Base-by-base conservation (phyloP, 495 filamentous ascomycete species). In the Ramalina peruviana region DNA sequence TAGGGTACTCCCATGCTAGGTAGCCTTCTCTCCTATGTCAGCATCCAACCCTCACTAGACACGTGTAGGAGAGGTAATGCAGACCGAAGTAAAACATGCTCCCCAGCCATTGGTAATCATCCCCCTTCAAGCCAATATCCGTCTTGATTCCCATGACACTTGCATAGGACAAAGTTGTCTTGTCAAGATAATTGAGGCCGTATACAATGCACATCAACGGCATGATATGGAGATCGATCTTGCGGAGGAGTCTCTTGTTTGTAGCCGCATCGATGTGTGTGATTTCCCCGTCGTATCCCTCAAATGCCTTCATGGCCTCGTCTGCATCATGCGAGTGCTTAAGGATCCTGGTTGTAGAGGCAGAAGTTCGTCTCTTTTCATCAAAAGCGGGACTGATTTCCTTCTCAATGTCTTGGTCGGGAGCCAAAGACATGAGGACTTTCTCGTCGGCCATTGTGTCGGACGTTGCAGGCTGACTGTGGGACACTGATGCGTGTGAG, bases 111-210 rank as follows among this genome's bases (percentile, higher is more conserved):
- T 75, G 71, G 52, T 77, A 72, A 46, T 73, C 55, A 51, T 70
- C 64, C 6, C 58, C 59, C 7, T 53, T 48, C 6, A 75, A 63
- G 36, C 67, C 43, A 23, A 76, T 58, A 45, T 75, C 73, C 23
- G 60, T 68, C 55, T 71, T 71, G 21, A 83, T 66, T 0, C 78
- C 78, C 76, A 82, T 80, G 20, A 83, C 55, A 51, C 70, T 76
- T 9, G 78, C 77, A 54, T 82, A 81, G 0, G 77, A 80, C 2
- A 83, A 57, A 1, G 78, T 81, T 0, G 75, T 81, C 60, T 82
- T 83, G 57, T 83, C 79, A 13, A 81, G 59, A 57, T 72, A 83
- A 53, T 82, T 79, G 64, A 83, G 72, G 6, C 76, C 76, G 51
- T 83, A 82, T 7, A 81, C 67, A 38, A 74, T 57, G 48, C 79